Evolutionary conservation across 768 basidiomycete species (phyloP).

Genomic region (Rhodocollybia butyracea): DNA sequence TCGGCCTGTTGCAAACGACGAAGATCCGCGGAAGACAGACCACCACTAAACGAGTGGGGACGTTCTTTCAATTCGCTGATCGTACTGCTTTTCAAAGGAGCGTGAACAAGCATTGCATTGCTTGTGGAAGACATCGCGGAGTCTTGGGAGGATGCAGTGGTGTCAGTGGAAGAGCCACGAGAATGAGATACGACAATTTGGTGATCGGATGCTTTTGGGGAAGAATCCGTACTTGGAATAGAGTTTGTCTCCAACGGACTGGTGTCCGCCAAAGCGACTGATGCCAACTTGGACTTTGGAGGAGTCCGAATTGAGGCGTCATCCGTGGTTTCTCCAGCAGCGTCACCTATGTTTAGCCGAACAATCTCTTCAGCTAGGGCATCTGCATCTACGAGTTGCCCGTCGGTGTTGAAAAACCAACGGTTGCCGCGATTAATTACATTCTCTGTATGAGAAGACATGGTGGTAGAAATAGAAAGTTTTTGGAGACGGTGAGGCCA

Average conservation of each 20-base stretch:
- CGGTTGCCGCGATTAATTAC: constrained; percentile 39
- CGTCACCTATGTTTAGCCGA: constrained; percentile 64
- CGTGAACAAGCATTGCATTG: constrained; percentile 54
- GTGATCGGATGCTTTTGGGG: constrained; percentile 67
- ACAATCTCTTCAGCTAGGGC: constrained; percentile 68
- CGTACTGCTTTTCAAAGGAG: constrained; percentile 49
- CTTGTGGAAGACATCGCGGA: constrained; percentile 47
- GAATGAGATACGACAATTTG: constrained; percentile 69
- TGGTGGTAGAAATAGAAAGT: constrained; percentile 30
- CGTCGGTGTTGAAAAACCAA: constrained; percentile 64
- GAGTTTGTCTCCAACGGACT: constrained; percentile 76
- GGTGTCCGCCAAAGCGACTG: constrained; percentile 51
- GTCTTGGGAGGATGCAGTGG: constrained; percentile 58
- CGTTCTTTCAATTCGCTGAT: constrained; percentile 66
- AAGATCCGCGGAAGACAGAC: constrained; percentile 69
- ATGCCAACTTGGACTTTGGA: constrained; percentile 59
- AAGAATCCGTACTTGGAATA: constrained; percentile 68
- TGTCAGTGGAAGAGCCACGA: constrained; percentile 81
- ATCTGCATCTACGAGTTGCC: constrained; percentile 60
- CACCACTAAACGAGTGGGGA: constrained; percentile 80
- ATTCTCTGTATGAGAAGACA: constrained; percentile 47
- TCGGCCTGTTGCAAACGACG: constrained; percentile 72
- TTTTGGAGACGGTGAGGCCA: constrained; percentile 45
- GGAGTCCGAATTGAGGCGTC: constrained; percentile 63
- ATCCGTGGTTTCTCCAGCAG: constrained; percentile 43